Evolutionary conservation across 2,329 filamentous ascomycete genomes (phyloP).

Genomic region (Zelopaecilomyces penicillatus): DNA sequence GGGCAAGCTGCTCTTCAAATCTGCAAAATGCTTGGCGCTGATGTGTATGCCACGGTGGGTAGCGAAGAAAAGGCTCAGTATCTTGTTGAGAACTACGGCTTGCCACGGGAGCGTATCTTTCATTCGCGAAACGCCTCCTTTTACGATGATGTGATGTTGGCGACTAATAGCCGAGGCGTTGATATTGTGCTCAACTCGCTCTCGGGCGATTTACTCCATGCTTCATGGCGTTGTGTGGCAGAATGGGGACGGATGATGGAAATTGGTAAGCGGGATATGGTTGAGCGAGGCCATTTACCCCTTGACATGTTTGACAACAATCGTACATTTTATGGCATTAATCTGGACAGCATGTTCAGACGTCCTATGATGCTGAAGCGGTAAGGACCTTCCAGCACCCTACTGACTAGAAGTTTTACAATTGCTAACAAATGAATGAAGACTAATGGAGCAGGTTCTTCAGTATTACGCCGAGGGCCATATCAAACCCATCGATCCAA

Average conservation of each 20-base stretch:
- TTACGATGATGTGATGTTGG: slow-evolving; percentile 16
- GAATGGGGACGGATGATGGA: slow-evolving; percentile 37
- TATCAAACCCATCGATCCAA: slow-evolving; percentile 10
- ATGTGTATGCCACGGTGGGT: slow-evolving; percentile 27
- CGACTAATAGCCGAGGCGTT: slow-evolving; percentile 23
- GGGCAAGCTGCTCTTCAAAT: slow-evolving; percentile 4
- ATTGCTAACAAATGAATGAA: background rate
- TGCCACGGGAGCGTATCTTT: slow-evolving; percentile 26
- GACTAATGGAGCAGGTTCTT: background rate
- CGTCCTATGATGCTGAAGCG: no score
- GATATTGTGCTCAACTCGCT: slow-evolving; percentile 33
- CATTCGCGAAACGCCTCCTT: slow-evolving; percentile 25
- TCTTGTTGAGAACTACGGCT: slow-evolving; percentile 21
- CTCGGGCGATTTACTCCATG: slow-evolving; percentile 31
- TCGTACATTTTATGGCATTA: slow-evolving; percentile 25
- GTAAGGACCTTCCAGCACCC: no score
- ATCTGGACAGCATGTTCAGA: slow-evolving; percentile 10
- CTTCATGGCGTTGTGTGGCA: slow-evolving; percentile 36
- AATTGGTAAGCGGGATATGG: slow-evolving; percentile 35
- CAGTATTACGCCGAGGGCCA: background rate
- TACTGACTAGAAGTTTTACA: no score
- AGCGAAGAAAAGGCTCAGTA: slow-evolving; percentile 26
- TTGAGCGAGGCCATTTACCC: slow-evolving; percentile 30
- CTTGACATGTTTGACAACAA: slow-evolving; percentile 36
- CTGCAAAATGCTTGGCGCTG: slow-evolving; percentile 3